Base-by-base conservation (phyloP, 495 filamentous ascomycete genomes). In the Penicillium atrosanguineum region DNA sequence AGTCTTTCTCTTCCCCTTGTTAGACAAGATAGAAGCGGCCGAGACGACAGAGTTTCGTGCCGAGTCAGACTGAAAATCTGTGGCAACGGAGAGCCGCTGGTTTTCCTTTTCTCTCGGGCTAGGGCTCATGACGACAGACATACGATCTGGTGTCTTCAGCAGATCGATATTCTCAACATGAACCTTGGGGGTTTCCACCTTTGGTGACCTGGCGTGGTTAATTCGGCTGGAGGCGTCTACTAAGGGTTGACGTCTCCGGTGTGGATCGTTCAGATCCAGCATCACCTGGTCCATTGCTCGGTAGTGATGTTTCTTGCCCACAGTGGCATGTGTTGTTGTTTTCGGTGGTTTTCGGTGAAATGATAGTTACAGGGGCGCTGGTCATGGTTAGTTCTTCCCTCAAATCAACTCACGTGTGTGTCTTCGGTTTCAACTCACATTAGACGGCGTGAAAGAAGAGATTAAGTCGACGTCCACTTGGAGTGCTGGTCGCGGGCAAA, bases 11-110 rank as follows among this genome's bases (percentile, higher is more conserved):
- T 83, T 79, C 25, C 81, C 74, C 57, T 81, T 80, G 29, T 77
- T 63, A 12, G 85, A 86, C 4, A 79, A 65, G 46, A 83, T 85
- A 0, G 88, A 91, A 0, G 78, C 71, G 4, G 83, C 85, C 1
- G 90, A 93, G 15, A 88, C 74, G 42, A 87, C 82, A 0, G 91
- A 94, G 55, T 85, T 80, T 31, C 90, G 81, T 21, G 88, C 87
- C 6, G 79, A 75, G 19, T 82, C 76, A 14, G 63, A 64, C 37
- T 72, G 70, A 9, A 77, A 67, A 8, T 86, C 81, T n/a, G 76
- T 77, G 0, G 71, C 70, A 26, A 77, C 76, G 6, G 83, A 82
- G 0, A 83, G 54, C 4, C 79, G 75, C 42, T 81, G 78, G 50
- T 81, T 78, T 50, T 79, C 80, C 41, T 72, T 71, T 8, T 50